These are phyloP conservation scores for Malania oleifera DNA, from an alignment of 164 flowering plant species.

Conservation along the genomic window DNA sequence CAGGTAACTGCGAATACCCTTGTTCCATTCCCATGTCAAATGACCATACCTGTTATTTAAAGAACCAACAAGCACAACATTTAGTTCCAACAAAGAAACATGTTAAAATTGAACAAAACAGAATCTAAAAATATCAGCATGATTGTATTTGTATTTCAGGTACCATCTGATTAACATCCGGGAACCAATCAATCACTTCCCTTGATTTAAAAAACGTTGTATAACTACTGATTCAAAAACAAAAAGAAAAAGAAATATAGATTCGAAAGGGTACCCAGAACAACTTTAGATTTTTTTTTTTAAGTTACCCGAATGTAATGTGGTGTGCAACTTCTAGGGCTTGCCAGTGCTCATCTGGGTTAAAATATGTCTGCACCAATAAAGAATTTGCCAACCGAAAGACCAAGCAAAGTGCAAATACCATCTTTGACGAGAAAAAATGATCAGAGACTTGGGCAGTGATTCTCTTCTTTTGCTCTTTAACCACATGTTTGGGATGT, in stretches of 20 bases:
- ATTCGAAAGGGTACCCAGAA: too few relatives aligned
- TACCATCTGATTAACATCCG: background rate
- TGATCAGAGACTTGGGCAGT: constrained; percentile 1
- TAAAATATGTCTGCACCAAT: constrained; percentile 84
- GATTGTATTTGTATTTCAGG: too few relatives aligned
- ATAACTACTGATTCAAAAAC: background rate
- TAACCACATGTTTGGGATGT: too few relatives aligned
- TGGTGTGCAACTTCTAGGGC: constrained; percentile 89
- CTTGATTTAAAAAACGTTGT: background rate
- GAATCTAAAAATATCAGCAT: background rate
- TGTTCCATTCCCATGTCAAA: constrained; percentile 97
- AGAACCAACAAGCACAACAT: background rate
- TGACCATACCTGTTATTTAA: constrained; percentile 66
- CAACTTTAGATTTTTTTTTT: too few relatives aligned
- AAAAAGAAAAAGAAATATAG: background rate
- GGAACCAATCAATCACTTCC: constrained; percentile 1
- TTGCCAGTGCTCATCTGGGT: constrained; percentile 99
- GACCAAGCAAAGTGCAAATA: constrained; percentile 51
- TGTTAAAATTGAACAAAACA: background rate
- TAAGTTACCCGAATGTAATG: constrained; percentile 63
- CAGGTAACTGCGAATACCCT: constrained; percentile 84
- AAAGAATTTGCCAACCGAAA: constrained; percentile 55
- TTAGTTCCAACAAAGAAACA: background rate
- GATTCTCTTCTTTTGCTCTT: constrained; percentile 8
- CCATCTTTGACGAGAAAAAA: constrained; percentile 28